A percentile compares a stretch with the other conserved stretches of the same genome.
These are phyloP conservation scores for Ceratobasidium sp. DNA, from an alignment of 1,284 basidiomycete species.

Conservation along the genomic window DNA sequence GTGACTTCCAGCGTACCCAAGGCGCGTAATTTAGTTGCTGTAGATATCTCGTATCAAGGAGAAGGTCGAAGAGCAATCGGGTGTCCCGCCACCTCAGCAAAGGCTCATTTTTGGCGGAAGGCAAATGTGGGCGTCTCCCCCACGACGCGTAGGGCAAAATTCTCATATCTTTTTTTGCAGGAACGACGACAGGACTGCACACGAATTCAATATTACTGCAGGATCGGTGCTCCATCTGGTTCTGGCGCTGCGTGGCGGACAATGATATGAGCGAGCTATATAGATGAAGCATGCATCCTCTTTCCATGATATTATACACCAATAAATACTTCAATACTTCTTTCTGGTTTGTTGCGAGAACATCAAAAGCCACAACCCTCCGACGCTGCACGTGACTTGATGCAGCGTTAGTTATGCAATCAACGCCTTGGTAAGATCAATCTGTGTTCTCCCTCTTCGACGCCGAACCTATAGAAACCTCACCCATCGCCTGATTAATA, in stretches of 20 bases:
- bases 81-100: conserved; percentile 97
- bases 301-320: not conserved
- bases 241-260: conserved; percentile 86
- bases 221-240: conserved; percentile 91
- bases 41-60: conserved; percentile 97
- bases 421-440: not conserved
- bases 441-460: not conserved
- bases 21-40: not conserved
- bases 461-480: not conserved
- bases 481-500: not conserved
- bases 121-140: conserved; percentile 78
- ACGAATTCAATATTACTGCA: conserved; percentile 79
- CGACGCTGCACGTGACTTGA: conserved; percentile 28
- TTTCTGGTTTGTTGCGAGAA: not conserved
- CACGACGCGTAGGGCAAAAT: not conserved
- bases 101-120: conserved; percentile 93
- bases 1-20: conserved; percentile 46
- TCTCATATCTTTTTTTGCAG: conserved; percentile 48
- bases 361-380: conserved; percentile 24
- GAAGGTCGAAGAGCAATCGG: conserved; percentile 98
- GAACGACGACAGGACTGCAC: conserved; percentile 86
- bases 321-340: conserved; percentile 2
- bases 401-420: not conserved
- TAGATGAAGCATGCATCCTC: not conserved
- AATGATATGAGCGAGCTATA: not conserved